Percentiles rank a stretch among this genome's conserved stretches.
Evolutionary conservation across 495 filamentous ascomycete species (phyloP).

Genomic region (Chaetomium tenue): DNA sequence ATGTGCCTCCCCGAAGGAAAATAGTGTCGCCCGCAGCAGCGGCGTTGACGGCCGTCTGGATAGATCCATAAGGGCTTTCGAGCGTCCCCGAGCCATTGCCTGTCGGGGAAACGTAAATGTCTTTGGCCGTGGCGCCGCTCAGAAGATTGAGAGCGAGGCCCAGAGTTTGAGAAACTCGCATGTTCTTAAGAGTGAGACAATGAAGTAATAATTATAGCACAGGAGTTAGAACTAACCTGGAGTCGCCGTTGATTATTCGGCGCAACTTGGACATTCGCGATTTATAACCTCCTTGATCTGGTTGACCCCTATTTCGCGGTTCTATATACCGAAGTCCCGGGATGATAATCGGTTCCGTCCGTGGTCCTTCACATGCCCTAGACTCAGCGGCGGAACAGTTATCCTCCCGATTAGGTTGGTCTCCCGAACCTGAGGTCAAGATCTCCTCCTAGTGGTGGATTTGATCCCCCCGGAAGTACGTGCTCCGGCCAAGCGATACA

Average conservation of each 20-base stretch:
- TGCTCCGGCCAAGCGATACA: neutral
- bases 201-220: neutral
- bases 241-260: neutral
- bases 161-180: slow-evolving; percentile 3
- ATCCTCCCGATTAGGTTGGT: slow-evolving; percentile 6
- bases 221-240: neutral
- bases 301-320: neutral
- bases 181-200: neutral
- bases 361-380: neutral
- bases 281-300: neutral
- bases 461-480: neutral
- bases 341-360: neutral
- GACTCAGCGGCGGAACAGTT: slow-evolving; percentile 4
- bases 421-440: neutral
- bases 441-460: slow-evolving; percentile 12
- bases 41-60: slow-evolving; percentile 11
- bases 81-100: slow-evolving; percentile 9
- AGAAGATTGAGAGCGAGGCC: neutral
- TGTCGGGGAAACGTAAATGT: slow-evolving; percentile 11
- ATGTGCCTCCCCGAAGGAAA: slow-evolving; percentile 12
- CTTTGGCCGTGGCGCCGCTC: slow-evolving; percentile 2
- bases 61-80: slow-evolving; percentile 7
- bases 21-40: slow-evolving; percentile 14
- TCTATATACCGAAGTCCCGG: neutral
- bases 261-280: neutral